These are phyloP conservation scores for Mrakia hoshinonis DNA, from an alignment of 768 basidiomycete species.

Conservation along the genomic window DNA sequence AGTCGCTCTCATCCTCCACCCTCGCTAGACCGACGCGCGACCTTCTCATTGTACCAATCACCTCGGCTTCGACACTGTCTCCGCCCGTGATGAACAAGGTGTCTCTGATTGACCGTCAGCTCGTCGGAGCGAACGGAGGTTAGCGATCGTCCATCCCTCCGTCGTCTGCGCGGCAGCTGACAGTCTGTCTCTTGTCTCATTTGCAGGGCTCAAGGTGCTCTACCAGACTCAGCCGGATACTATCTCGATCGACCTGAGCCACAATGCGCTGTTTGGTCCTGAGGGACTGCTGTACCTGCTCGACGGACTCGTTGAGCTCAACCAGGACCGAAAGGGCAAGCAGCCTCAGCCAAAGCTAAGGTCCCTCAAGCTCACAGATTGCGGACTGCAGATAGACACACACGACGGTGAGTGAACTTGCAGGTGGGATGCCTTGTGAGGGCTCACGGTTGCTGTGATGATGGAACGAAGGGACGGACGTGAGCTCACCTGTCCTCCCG, in stretches of 20 bases:
- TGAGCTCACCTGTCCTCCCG: neutral
- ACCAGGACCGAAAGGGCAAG: neutral
- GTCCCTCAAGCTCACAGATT: conserved; percentile 1
- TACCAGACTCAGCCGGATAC: conserved; percentile 18
- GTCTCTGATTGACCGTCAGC: conserved; percentile 3
- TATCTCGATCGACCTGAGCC: conserved; percentile 16
- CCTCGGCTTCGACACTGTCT: too few species aligned
- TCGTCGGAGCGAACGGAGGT: conserved; percentile 25
- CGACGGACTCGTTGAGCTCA: neutral
- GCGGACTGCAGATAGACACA: neutral
- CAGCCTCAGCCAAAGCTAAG: neutral
- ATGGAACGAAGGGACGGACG: too few species aligned
- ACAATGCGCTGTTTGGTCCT: conserved; percentile 18
- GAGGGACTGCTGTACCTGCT: conserved; percentile 11
- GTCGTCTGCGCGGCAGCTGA: neutral
- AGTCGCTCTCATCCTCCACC: too few species aligned
- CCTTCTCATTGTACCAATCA: too few species aligned
- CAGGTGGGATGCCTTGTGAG: too few species aligned
- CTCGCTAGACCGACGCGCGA: too few species aligned
- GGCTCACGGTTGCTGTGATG: neutral
- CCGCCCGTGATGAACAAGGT: neutral
- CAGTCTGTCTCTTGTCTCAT: too few species aligned
- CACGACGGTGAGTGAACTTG: conserved; percentile 6
- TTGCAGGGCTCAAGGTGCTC: conserved; percentile 13
- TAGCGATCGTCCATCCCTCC: neutral